Percentiles rank a stretch among this genome's conserved stretches.
Evolutionary conservation across 192 early-diverging fungal genomes (phyloP).

Genomic region (Coemansia sp.): DNA sequence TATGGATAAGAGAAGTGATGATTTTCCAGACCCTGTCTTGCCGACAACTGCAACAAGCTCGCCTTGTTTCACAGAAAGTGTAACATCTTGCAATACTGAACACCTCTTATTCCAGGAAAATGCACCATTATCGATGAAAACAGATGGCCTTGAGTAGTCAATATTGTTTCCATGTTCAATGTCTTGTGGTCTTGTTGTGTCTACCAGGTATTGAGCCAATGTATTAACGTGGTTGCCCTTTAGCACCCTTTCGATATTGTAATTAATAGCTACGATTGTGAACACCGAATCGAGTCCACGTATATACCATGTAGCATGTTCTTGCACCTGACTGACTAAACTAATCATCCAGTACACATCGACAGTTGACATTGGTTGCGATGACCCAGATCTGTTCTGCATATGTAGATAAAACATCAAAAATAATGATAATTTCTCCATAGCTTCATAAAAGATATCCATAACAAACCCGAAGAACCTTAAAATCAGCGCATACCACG

Average conservation of each 20-base stretch:
- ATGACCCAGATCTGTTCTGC: background rate
- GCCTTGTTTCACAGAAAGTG: conserved; percentile 53
- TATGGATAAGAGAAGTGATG: conserved; percentile 72
- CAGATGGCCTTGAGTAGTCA: background rate
- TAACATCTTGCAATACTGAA: conserved; percentile 38
- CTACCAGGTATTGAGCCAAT: background rate
- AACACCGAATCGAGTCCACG: too few species aligned
- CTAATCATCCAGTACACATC: background rate
- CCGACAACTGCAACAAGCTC: conserved; percentile 76
- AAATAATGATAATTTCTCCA: conserved; percentile 1
- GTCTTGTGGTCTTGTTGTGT: too few species aligned
- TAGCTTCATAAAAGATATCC: background rate
- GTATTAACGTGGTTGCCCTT: conserved; percentile 22
- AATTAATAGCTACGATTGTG: background rate
- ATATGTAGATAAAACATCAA: conserved; percentile 18
- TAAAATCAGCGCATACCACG: background rate
- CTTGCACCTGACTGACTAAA: background rate
- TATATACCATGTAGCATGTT: too few species aligned
- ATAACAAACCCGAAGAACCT: too few species aligned
- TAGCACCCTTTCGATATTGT: conserved; percentile 13
- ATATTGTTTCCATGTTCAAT: background rate
- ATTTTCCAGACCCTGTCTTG: conserved; percentile 81
- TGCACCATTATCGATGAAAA: conserved; percentile 16
- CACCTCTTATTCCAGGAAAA: conserved; percentile 17
- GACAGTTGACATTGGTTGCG: too few species aligned